Base-by-base conservation (phyloP, 192 early-diverging fungal genomes). In the Chytriomyces sp. region DNA sequence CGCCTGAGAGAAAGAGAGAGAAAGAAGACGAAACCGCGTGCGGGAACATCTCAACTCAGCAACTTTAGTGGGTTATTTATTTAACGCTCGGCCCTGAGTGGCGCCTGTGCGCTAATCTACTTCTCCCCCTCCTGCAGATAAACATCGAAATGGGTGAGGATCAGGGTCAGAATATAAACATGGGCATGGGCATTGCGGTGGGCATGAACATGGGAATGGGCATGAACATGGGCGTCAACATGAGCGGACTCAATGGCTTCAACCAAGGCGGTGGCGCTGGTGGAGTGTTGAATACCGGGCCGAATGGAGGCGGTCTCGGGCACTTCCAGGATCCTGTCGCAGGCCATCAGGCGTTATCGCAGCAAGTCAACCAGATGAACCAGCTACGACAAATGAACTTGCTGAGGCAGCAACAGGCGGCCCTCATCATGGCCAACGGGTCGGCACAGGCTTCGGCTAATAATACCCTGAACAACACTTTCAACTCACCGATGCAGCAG, bases 401-500 rank as follows among this genome's bases (percentile, higher is more conserved):
- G 13, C 53, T 57, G 20, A 57, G 53, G 20, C 53, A 57, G 53
- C 53, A 57, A 20, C 53, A 57, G 53, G 53, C 53, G 13, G 53
- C 53, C 53, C 20, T 57, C 20, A 57, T 57, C 53, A 13, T 57
- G 53, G 20, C 13, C 3, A 57, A 57, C 20, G 16, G 20, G 53
- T 57, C 53, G 13, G 20, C 53, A 13, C 16, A n/a, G 20, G 53
- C 16, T 5, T 20, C 13, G 53, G 16, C 13, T 13, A 20, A 20
- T 57, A 57, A 57, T 57, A 13, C 13, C 16, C 16, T 13, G 2
- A 13, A 57, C 13, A 13, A 57, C 16, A 20, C 16, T n/a, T 57
- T 57, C 53, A 57, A 57, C 20, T 57, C 53, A 57, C 53, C 53
- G 16, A 57, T 57, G 53, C 53, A 57, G 53, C 53, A 57, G 20